Conservation (phyloP, 202 grass and related monocot genomes). For the Carex sylvatica region DNA sequence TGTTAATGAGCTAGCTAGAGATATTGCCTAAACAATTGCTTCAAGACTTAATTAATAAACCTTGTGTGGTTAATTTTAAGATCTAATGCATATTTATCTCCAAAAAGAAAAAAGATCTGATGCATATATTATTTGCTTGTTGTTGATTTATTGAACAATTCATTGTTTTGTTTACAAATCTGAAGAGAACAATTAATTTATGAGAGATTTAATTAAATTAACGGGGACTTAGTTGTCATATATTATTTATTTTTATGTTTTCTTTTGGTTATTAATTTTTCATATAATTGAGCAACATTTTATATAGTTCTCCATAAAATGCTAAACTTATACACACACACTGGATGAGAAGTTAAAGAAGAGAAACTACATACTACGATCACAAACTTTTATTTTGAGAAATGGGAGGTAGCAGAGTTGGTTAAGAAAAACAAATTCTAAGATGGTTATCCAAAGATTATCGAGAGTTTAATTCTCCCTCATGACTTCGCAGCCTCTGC, state of each 20-base stretch:
- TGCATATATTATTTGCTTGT: not conserved
- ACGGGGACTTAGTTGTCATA: not conserved
- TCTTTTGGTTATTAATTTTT: not conserved
- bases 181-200: not conserved
- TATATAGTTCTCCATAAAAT: not conserved
- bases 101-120: too few relatives aligned
- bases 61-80: not conserved
- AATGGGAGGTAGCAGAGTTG: too few relatives aligned
- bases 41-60: conserved; percentile 4
- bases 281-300: not conserved
- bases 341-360: too few relatives aligned
- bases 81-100: not conserved
- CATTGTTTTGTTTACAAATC: not conserved
- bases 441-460: too few relatives aligned
- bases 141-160: not conserved
- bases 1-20: not conserved
- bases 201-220: not conserved
- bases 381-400: too few relatives aligned
- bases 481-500: too few relatives aligned
- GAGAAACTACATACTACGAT: too few relatives aligned
- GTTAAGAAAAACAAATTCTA: too few relatives aligned
- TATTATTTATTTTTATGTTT: not conserved
- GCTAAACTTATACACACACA: too few relatives aligned
- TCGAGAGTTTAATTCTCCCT: too few relatives aligned
- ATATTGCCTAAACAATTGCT: not conserved